Conservation (phyloP, 352 stramenopile genomes). For the Globisporangium spiculum region DNA sequence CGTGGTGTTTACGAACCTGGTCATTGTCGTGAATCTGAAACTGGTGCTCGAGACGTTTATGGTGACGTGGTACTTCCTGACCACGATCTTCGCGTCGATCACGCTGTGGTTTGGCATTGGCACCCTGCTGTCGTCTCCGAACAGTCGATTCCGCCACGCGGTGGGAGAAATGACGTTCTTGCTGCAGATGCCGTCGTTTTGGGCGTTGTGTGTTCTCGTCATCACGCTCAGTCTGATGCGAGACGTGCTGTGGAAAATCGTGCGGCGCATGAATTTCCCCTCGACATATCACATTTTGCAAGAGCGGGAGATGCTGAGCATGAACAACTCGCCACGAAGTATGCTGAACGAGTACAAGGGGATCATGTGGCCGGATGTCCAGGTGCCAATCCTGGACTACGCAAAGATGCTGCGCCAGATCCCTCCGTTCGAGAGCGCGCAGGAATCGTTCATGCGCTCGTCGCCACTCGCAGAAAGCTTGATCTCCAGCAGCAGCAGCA, state of each 20-base stretch:
- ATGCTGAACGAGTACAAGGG: conserved; percentile 38
- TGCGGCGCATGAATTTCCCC: conserved; percentile 57
- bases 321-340: conserved; percentile 57
- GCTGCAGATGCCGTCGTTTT: conserved; percentile 55
- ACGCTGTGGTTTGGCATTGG: conserved; percentile 65
- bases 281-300: conserved; percentile 80
- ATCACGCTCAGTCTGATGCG: conserved; percentile 58
- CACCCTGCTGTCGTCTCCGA: conserved; percentile 50
- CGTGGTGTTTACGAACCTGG: conserved; percentile 78
- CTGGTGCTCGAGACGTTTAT: conserved; percentile 71
- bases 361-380: conserved; percentile 36
- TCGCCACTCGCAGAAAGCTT: conserved; percentile 58
- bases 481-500: conserved; percentile 28
- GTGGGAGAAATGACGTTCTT: conserved; percentile 71
- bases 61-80: conserved; percentile 68
- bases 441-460: conserved; percentile 53
- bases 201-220: conserved; percentile 58
- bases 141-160: conserved; percentile 51
- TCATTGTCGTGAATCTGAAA: conserved; percentile 78
- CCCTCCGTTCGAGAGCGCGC: conserved; percentile 42
- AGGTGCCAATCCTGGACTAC: conserved; percentile 49
- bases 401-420: conserved; percentile 45
- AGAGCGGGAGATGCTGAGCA: conserved; percentile 60
- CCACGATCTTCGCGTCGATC: conserved; percentile 53
- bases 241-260: conserved; percentile 70